phyloP scores from a whole-genome alignment of 148 eudicot species.

The Silene uniflora region DNA sequence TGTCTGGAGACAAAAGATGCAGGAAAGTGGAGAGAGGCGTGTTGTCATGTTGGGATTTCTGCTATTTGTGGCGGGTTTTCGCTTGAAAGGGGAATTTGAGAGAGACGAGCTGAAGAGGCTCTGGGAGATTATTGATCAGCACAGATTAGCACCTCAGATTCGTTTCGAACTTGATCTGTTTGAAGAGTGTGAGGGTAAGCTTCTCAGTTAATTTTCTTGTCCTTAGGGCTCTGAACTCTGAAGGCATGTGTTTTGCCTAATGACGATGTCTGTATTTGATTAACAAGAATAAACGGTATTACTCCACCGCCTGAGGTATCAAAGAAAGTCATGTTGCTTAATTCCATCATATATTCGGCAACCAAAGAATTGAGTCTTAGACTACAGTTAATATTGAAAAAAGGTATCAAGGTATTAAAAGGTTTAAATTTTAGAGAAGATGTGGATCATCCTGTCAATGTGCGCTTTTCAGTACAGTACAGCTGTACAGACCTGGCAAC shows the following conservation, averaged over 20 bases:
- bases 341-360: no score
- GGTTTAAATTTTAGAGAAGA: no score
- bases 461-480: no score
- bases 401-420: no score
- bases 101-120: slow-evolving; percentile 16
- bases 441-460: no score
- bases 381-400: no score
- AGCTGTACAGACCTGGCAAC: no score
- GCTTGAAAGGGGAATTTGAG: not conserved
- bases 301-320: no score
- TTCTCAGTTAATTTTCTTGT: not conserved
- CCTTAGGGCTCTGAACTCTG: no score
- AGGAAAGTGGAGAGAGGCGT: slow-evolving; percentile 15
- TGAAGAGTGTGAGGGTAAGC: slow-evolving; percentile 13
- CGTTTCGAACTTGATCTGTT: slow-evolving; percentile 12
- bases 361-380: no score
- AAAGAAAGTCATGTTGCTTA: no score
- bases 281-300: no score
- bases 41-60: slow-evolving; percentile 17
- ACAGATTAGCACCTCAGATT: slow-evolving; percentile 18
- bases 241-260: not conserved
- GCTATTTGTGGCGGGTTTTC: slow-evolving; percentile 14
- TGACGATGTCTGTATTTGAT: not conserved
- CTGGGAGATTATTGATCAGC: slow-evolving; percentile 5
- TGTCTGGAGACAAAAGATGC: slow-evolving; percentile 19